Evolutionary conservation across 345 rosid species (phyloP), one percentile per base, ranked within the genome.

Genomic region (Passiflora organensis): DNA sequence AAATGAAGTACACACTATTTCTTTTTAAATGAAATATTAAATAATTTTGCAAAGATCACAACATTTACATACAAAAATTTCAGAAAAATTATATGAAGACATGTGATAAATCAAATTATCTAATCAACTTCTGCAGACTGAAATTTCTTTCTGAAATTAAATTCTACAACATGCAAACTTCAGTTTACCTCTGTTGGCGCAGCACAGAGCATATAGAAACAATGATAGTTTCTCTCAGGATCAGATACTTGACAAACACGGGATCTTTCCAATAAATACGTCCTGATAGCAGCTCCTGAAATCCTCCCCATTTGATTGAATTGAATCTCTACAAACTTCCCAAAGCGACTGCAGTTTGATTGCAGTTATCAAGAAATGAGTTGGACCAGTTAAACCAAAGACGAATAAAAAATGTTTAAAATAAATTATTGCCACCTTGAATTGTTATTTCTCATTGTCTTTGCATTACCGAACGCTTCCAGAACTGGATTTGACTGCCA

Each of bases 321-420:
- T 59, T 93, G 99, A 74, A 93, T 81, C 86, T 93, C 99, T 87
- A 93, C 99, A 58, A 93, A 89, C 89, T 93, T 89, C 69, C 99
- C 99, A 60, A 93, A 93, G 55, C 99, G 99, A 74, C 99, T 93
- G n/a, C n/a, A n/a, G n/a, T n/a, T n/a, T n/a, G 67, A 28, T 28
- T 45, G 52, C 28, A 57, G 20, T 22, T 12, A 12, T 42, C 25
- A 60, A 24, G n/a, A 48, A 51, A 32, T 6, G 13, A 22, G 13
- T 45, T 2, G 56, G 24, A 60, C 55, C 51, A 61, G 28, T 28
- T 24, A 56, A 63, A 63, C 37, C 63, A 21, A 73, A 25, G n/a
- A 59, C 24, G 16, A 43, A 25, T 8, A 46, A 51, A 2, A 63
- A 32, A 2, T 32, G 19, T 34, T 8, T 13, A 32, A 46, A 13